These are phyloP conservation scores for Fusarium pilosicola DNA, from an alignment of 2,329 filamentous ascomycete species.

Conservation along the genomic window DNA sequence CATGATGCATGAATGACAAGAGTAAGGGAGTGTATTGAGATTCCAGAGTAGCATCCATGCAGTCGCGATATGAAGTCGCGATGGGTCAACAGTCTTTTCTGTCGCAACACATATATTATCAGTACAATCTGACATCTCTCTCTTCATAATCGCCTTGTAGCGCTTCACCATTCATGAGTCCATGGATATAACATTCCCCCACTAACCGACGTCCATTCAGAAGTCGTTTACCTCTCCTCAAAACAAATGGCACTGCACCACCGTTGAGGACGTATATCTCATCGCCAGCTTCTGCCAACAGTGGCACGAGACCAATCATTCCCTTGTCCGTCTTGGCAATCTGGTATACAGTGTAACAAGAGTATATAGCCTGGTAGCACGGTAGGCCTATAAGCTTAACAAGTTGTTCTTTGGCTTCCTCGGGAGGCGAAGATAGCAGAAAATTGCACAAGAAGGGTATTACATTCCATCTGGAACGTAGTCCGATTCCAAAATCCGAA, in stretches of 20 bases:
- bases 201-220: neutral
- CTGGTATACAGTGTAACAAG: neutral
- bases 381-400: neutral
- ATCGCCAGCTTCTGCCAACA: neutral
- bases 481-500: neutral
- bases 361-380: neutral
- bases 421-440: rapidly evolving
- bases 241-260: neutral
- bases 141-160: neutral
- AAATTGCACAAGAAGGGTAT: rapidly evolving
- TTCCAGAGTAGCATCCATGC: neutral
- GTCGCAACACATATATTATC: too few relatives aligned
- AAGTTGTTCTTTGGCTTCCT: neutral
- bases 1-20: neutral
- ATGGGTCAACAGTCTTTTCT: neutral
- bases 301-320: neutral
- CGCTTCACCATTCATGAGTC: neutral
- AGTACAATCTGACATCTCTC: neutral
- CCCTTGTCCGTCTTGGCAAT: neutral
- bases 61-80: neutral
- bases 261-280: neutral
- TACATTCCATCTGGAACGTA: neutral
- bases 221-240: neutral
- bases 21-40: neutral
- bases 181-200: neutral